phyloP scores from a whole-genome alignment of 225 moss, liverwort and hornwort species.

The Pseudisothecium myosuroides region DNA sequence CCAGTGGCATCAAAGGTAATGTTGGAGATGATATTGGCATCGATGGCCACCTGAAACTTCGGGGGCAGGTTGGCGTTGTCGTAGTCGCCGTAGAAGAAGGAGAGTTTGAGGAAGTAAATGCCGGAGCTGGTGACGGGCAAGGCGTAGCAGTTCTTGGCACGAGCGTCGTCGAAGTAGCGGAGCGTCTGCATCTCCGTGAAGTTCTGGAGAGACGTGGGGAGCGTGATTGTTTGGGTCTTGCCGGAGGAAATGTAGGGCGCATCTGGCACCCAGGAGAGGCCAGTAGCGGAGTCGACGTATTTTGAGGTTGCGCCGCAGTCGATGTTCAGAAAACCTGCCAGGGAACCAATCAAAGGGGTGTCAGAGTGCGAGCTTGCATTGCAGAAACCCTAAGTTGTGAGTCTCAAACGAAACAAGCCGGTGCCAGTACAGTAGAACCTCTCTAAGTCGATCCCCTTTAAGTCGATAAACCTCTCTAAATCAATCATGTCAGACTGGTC shows the following conservation, averaged over 20 bases:
- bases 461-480: too few species aligned
- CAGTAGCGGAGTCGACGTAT: neutral
- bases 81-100: slow-evolving; percentile 8
- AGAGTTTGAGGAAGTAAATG: neutral
- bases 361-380: neutral
- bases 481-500: too few species aligned
- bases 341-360: too few species aligned
- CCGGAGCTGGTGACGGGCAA: neutral
- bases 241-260: neutral
- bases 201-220: neutral
- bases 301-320: neutral
- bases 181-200: neutral
- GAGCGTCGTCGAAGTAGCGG: slow-evolving; percentile 8
- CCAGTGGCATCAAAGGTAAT: neutral
- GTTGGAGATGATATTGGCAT: neutral
- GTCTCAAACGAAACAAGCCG: neutral
- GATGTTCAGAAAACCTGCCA: neutral
- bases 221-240: neutral
- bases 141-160: slow-evolving; percentile 11
- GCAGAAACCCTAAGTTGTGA: neutral
- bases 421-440: too few species aligned
- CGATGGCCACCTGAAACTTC: neutral
- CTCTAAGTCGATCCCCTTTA: too few species aligned
- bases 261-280: neutral
- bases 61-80: neutral